These are phyloP conservation scores for Elongisporangium prolatum DNA, from an alignment of 352 stramenopile genomes.

Conservation along the genomic window DNA sequence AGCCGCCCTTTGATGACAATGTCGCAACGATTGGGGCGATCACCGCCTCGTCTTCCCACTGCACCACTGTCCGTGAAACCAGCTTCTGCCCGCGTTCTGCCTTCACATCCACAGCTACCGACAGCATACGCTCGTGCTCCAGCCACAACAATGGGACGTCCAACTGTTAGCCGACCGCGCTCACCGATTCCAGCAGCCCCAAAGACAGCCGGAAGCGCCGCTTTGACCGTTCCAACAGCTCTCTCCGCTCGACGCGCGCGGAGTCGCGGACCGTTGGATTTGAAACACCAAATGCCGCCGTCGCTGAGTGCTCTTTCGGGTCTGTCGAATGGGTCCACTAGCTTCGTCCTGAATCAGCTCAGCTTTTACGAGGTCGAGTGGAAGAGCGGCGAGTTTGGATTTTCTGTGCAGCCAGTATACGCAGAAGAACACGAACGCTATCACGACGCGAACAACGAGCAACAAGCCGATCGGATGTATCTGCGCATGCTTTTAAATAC, in stretches of 20 bases:
- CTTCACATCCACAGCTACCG: conserved; percentile 3
- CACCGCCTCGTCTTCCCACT: conserved; percentile 21
- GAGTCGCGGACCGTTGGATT: conserved; percentile 31
- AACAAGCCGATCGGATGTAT: conserved; percentile 34
- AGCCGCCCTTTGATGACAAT: background rate
- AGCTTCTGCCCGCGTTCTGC: conserved; percentile 18
- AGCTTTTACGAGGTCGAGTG: conserved; percentile 63
- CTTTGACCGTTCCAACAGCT: conserved; percentile 2
- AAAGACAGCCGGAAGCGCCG: conserved; percentile 2
- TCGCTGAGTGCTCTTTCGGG: conserved; percentile 58
- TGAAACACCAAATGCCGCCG: conserved; percentile 54
- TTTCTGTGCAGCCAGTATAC: conserved; percentile 71
- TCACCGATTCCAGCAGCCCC: conserved; percentile 17
- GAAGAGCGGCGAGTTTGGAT: conserved; percentile 62
- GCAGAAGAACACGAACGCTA: conserved; percentile 36
- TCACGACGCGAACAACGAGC: conserved; percentile 28
- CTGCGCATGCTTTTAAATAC: conserved; percentile 75
- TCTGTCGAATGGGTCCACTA: conserved; percentile 50
- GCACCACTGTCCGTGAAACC: conserved; percentile 24
- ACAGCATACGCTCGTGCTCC: background rate
- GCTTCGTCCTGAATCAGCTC: conserved; percentile 44
- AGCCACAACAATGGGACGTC: conserved; percentile 7
- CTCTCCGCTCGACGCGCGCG: conserved; percentile 34
- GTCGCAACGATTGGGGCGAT: conserved; percentile 16
- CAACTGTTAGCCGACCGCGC: conserved; percentile 16